Base-by-base conservation (phyloP, 1,284 basidiomycete species). In the Spongiforma sp. region DNA sequence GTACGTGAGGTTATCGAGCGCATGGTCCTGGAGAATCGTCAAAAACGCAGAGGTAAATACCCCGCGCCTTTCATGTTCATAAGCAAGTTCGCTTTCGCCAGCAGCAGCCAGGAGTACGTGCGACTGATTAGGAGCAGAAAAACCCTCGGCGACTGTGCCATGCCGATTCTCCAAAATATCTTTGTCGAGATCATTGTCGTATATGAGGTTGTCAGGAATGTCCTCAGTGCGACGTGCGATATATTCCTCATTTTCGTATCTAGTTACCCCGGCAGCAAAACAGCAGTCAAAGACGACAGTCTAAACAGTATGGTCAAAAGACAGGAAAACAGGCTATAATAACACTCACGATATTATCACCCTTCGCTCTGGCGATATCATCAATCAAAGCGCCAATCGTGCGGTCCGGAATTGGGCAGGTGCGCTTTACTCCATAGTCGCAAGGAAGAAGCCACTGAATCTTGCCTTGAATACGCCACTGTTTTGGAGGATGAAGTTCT, bases 211-310 rank as follows among this genome's bases (percentile, higher is more conserved):
- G 84, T 80, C 79, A 83, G 66, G 82, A 48, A n/a, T n/a, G n/a
- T 79, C 78, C 64, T 78, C 75, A 8, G 78, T 78, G 30, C 84
- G 81, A 64, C 80, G 77, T 17, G 76, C 76, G 39, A n/a, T n/a
- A n/a, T 76, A 70, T 53, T 76, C 75, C 26, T 79, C 71, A 8
- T 72, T 70, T 28, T 77, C 71, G 46, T 76, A 73, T 30, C 78
- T 69, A n/a, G 84, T 81, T 1, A 73, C 74, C 21, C 75, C 75
- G 2, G 73, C 73, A 4, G 82, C 81, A 74, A 89, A 87, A 71
- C 85, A 89, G 62, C 84, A 83, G 70, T 90, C 88, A 52, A 89
- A 77, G 54, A 89, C 81, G 62, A 90, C 75, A 6, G 84, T 85
- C 71, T 71, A 57, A 24, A 37, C 3, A 10, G n/a, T 26, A 37